Percentiles rank a stretch among this genome's conserved stretches.
Conservation (phyloP, 306 rosid genomes). For the Hylodesmum podocarpum region DNA sequence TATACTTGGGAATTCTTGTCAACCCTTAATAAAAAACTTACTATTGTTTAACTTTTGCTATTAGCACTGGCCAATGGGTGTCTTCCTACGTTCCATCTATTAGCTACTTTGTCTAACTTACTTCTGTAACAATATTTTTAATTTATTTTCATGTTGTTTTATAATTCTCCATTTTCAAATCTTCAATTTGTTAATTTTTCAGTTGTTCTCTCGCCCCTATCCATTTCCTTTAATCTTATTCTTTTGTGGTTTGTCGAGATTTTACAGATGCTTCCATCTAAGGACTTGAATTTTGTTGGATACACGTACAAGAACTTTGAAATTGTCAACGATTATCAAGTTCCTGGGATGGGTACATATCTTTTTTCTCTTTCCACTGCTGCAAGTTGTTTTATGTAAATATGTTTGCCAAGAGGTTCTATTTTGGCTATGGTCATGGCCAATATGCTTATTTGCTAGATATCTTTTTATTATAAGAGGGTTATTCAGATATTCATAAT, state of each 20-base stretch:
- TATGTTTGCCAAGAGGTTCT: neutral
- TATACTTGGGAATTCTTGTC: neutral
- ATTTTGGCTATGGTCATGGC: neutral
- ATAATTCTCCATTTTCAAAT: conserved; percentile 10
- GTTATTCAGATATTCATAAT: neutral
- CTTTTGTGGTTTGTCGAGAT: conserved; percentile 25
- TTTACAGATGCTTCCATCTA: conserved; percentile 93
- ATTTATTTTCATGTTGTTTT: neutral
- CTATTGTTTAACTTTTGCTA: conserved; percentile 3
- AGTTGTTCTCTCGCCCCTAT: neutral
- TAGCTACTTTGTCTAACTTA: conserved; percentile 12
- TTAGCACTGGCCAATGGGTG: neutral
- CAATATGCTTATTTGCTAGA: neutral
- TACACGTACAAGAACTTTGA: conserved; percentile 97
- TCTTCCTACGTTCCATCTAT: conserved; percentile 17
- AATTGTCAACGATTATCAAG: conserved; percentile 92
- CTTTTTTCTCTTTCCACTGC: conserved; percentile 21
- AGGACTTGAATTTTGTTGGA: conserved; percentile 97
- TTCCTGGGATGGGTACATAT: conserved; percentile 88
- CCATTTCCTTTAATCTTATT: neutral
- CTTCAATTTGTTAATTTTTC: conserved; percentile 5
- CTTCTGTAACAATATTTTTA: neutral
- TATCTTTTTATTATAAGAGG: neutral
- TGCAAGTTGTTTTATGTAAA: neutral
- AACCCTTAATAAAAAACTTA: neutral